Percentiles rank a stretch among this genome's conserved stretches.
Evolutionary conservation across 2,329 filamentous ascomycete genomes (phyloP).

Genomic region (Thielaviopsis euricoi): DNA sequence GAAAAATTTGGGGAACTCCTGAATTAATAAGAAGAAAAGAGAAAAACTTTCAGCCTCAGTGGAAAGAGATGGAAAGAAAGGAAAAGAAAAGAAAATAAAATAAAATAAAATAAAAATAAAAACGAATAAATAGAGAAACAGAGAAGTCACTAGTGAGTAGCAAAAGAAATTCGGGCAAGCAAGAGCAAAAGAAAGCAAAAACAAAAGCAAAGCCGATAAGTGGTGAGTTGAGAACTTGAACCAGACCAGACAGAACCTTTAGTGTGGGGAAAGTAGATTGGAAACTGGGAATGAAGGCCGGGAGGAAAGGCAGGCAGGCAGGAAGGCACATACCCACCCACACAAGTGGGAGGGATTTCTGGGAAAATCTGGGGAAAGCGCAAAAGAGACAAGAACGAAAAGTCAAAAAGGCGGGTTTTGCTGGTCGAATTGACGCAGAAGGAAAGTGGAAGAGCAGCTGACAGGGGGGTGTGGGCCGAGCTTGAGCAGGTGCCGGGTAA

Average conservation of each 20-base stretch:
- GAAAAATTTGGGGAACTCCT: background rate
- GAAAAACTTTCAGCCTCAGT: background rate
- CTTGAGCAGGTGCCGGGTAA: background rate
- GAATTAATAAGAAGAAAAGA: background rate
- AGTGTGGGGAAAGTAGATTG: background rate
- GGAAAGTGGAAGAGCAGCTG: background rate
- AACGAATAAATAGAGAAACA: background rate
- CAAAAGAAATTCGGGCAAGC: too few species aligned
- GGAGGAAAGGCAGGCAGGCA: background rate
- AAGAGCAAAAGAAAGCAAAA: background rate
- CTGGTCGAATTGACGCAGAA: background rate
- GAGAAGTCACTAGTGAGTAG: too few species aligned
- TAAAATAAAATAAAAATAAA: background rate
- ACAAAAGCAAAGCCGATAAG: background rate
- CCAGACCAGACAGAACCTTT: too few species aligned
- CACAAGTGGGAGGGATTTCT: background rate
- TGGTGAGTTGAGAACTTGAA: too few species aligned
- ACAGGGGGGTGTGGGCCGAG: background rate
- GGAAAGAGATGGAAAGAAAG: background rate
- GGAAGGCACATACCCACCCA: too few species aligned
- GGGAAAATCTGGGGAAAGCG: constrained; percentile 3
- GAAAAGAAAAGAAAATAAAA: background rate
- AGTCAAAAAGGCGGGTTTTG: background rate
- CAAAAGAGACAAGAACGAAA: constrained; percentile 1
- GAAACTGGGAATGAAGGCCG: background rate